Evolutionary conservation across 768 basidiomycete species (phyloP), one percentile per base, ranked within the genome.

Genomic region (Nidularia sp.): DNA sequence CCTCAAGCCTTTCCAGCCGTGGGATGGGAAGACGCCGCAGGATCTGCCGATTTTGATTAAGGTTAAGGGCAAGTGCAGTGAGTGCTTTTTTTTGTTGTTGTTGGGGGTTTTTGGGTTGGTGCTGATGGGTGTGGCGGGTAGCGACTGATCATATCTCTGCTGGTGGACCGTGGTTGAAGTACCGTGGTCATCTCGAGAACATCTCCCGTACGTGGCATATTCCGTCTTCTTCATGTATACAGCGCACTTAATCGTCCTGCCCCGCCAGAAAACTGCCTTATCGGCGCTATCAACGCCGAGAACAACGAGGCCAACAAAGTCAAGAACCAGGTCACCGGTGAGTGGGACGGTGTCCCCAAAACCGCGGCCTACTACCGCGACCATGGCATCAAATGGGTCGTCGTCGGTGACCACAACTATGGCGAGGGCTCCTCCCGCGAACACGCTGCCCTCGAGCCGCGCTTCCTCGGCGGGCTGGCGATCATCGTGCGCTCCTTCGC

Each of bases 101-200:
- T 41, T 50, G 5, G 7, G 3, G 13, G 15, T 44, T 46, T 39
- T 6, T 58, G 12, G 52, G 53, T 39, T 4, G 47, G 42, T 35
- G 34, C 52, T 41, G 42, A 53, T 50, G 46, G 1, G 54, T 84
- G 81, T 18, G 18, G 18, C 18, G 18, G 18, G 18, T 18, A 18
- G 18, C 93, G 41, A 94, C 93, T 57, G 93, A 96, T 69, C 93
- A 96, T 71, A 94, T 96, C 70, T 90, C 88, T 55, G 95, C 95
- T 66, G 96, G 95, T 78, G 96, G 96, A 54, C 96, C 96, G 44
- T 98, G 96, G 96, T 84, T 98, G 77, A 98, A 98, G 76, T 98
- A 95, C 80, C 93, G 96, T 78, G 96, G 96, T 56, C 96, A 98
- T 72, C 86, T 98, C 64, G 82, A 97, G 70, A 98, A 98, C 80